Conservation (phyloP, 1,284 basidiomycete genomes). For the Ustanciosporium gigantosporum region DNA sequence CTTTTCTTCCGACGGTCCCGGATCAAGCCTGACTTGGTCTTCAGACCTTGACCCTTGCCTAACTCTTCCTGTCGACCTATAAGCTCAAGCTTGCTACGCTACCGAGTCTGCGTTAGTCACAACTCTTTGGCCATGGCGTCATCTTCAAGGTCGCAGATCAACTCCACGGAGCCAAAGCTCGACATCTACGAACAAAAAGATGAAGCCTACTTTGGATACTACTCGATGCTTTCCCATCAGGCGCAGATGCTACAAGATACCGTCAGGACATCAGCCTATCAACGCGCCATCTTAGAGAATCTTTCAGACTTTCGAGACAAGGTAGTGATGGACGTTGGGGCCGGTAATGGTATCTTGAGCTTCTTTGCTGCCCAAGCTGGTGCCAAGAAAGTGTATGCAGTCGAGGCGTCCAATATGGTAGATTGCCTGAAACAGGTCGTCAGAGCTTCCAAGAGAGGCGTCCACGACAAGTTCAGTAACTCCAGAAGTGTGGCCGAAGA, state of each 20-base stretch:
- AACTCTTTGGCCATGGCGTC: not conserved
- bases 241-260: conserved; percentile 58
- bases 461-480: not conserved
- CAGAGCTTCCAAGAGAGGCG: conserved; percentile 9
- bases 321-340: conserved; percentile 63
- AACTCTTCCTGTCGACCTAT: too few relatives aligned
- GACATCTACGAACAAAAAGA: conserved; percentile 52
- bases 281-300: conserved; percentile 51
- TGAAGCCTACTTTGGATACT: conserved; percentile 57
- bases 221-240: conserved; percentile 54
- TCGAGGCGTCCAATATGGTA: conserved; percentile 65
- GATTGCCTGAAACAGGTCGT: conserved; percentile 63
- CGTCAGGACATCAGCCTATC: conserved; percentile 54
- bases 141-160: not conserved
- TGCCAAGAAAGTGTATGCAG: conserved; percentile 64
- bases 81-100: too few relatives aligned
- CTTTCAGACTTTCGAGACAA: conserved; percentile 42
- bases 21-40: too few relatives aligned
- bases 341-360: conserved; percentile 65
- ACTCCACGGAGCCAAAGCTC: not conserved
- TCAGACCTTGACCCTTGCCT: too few relatives aligned
- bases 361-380: conserved; percentile 65
- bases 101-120: too few relatives aligned
- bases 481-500: conserved; percentile 21
- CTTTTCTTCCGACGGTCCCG: too few relatives aligned